Percentiles rank a stretch among this genome's conserved stretches.
Evolutionary conservation across 768 basidiomycete species (phyloP).

Genomic region (Dacryopinax primogenitus): DNA sequence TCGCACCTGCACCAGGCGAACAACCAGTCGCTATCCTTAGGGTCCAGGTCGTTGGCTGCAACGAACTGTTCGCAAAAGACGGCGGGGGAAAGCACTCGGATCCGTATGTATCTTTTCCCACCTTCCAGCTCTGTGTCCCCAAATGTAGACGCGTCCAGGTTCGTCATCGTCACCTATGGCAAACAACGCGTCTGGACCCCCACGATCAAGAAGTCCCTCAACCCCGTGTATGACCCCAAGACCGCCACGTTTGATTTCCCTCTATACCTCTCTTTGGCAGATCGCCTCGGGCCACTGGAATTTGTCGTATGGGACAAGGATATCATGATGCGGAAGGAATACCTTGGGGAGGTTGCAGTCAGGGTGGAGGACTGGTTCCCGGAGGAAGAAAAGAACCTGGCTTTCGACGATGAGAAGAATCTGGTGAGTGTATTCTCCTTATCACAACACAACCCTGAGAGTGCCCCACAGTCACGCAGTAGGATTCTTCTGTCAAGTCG

Average conservation of each 20-base stretch:
- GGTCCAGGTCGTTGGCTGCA: constrained; percentile 55
- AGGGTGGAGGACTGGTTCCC: constrained; percentile 74
- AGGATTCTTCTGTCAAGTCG: constrained; percentile 35
- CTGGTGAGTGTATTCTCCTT: constrained; percentile 36
- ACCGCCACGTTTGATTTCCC: constrained; percentile 86
- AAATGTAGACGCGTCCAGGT: constrained; percentile 32
- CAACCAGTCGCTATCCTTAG: constrained; percentile 51
- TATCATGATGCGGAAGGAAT: constrained; percentile 69
- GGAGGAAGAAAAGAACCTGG: constrained; percentile 33
- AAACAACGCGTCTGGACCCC: constrained; percentile 56
- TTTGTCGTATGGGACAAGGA: constrained; percentile 92
- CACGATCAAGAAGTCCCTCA: constrained; percentile 55
- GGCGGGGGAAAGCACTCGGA: constrained; percentile 53
- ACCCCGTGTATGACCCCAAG: constrained; percentile 51
- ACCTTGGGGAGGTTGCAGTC: constrained; percentile 75
- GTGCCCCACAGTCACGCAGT: constrained; percentile 36
- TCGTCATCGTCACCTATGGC: constrained; percentile 53
- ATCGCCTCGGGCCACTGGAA: constrained; percentile 62
- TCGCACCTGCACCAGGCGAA: constrained; percentile 36
- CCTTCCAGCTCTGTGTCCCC: neutral
- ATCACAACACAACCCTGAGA: neutral
- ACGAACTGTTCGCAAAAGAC: constrained; percentile 48
- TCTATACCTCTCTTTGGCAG: constrained; percentile 61
- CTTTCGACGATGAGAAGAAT: constrained; percentile 53
- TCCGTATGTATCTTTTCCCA: constrained; percentile 42